phyloP scores from a whole-genome alignment of 2,329 filamentous ascomycete species.

The Alternaria tenuissima region DNA sequence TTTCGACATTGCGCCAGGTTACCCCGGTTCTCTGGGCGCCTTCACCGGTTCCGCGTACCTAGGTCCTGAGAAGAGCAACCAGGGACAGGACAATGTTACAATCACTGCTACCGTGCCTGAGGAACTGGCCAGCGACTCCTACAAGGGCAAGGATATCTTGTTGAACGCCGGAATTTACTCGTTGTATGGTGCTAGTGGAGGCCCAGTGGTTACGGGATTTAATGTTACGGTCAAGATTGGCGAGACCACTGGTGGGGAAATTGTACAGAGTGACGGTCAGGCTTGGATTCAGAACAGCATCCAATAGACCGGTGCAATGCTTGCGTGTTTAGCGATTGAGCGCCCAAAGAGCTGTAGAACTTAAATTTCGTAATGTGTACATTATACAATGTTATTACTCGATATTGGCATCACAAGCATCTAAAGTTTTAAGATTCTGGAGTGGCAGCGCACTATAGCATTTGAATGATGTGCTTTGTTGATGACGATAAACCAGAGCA shows the following conservation, averaged over 20 bases:
- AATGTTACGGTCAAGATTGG: slow-evolving; percentile 34
- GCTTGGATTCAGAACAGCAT: slow-evolving; percentile 17
- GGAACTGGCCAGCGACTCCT: slow-evolving; percentile 10
- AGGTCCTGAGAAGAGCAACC: slow-evolving; percentile 44
- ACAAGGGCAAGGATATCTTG: slow-evolving; percentile 24
- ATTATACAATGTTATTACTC: neutral
- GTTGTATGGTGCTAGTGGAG: slow-evolving; percentile 34
- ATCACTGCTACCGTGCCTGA: slow-evolving; percentile 27
- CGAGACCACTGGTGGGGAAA: slow-evolving; percentile 21
- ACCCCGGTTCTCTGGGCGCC: slow-evolving; percentile 40
- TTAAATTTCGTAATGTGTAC: neutral
- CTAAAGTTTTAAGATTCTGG: neutral
- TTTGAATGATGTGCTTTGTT: neutral
- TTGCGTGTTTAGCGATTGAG: neutral
- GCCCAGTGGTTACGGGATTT: slow-evolving; percentile 21
- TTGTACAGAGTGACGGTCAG: slow-evolving; percentile 18
- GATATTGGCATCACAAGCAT: neutral
- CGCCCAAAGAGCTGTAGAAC: neutral
- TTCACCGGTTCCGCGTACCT: slow-evolving; percentile 45
- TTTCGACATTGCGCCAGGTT: slow-evolving; percentile 33
- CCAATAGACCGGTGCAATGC: neutral
- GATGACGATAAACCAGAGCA: neutral
- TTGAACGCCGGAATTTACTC: slow-evolving; percentile 35
- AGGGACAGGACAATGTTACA: slow-evolving; percentile 32
- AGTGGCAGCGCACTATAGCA: too few species aligned